phyloP scores from a whole-genome alignment of 2,329 filamentous ascomycete genomes.

The Dactylellina parvicollis region DNA sequence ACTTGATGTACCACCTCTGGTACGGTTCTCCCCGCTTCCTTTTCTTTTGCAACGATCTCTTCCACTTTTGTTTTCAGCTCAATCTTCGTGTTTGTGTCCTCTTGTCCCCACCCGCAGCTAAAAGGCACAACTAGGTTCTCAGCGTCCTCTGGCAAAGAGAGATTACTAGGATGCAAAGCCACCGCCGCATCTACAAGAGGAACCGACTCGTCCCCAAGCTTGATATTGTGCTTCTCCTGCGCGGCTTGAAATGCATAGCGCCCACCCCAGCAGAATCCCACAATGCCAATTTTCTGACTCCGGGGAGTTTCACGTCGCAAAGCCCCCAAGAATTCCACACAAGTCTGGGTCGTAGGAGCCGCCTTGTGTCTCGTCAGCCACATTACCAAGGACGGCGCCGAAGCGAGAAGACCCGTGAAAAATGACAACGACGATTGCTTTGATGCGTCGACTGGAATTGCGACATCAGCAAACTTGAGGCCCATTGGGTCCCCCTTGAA shows the following conservation, averaged over 20 bases:
- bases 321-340: conserved; percentile 60
- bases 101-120: conserved; percentile 59
- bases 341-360: conserved; percentile 59
- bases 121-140: conserved; percentile 59
- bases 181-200: conserved; percentile 61
- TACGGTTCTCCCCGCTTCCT: conserved; percentile 56
- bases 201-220: conserved; percentile 59
- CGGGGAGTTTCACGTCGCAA: conserved; percentile 59
- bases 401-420: conserved; percentile 62
- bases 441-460: conserved; percentile 60
- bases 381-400: conserved; percentile 59
- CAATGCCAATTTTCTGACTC: conserved; percentile 60
- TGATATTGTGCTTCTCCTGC: conserved; percentile 60
- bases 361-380: conserved; percentile 60
- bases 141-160: conserved; percentile 60
- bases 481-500: conserved; percentile 59
- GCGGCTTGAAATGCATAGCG: conserved; percentile 60
- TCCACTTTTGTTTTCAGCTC: conserved; percentile 59
- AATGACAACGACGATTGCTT: conserved; percentile 60
- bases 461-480: conserved; percentile 60
- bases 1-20: conserved; percentile 60
- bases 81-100: conserved; percentile 59
- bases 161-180: conserved; percentile 61
- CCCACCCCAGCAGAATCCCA: conserved; percentile 62
- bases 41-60: conserved; percentile 57